Conservation (phyloP, 495 filamentous ascomycete species). For the Penicillium verhagenii region DNA sequence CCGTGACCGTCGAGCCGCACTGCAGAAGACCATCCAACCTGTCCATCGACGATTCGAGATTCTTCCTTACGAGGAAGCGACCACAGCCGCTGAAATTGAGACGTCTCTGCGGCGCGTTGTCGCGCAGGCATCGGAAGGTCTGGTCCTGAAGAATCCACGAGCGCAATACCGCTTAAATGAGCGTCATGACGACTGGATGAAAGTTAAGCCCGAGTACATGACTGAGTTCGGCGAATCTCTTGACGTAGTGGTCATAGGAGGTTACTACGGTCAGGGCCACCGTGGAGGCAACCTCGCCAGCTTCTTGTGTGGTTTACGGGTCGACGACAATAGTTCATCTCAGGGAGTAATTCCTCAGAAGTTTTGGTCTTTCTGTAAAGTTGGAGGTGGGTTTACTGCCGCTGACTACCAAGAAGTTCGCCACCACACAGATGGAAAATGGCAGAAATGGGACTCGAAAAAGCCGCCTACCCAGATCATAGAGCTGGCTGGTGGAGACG, state of each 20-base stretch:
- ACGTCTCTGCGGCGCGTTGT: constrained; percentile 76
- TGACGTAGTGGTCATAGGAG: constrained; percentile 85
- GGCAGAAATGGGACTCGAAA: constrained; percentile 79
- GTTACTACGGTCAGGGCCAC: constrained; percentile 86
- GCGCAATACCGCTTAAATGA: constrained; percentile 85
- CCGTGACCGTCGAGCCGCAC: constrained; percentile 73
- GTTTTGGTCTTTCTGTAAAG: constrained; percentile 92
- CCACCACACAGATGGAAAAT: constrained; percentile 86
- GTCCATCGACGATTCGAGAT: constrained; percentile 78
- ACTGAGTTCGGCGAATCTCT: constrained; percentile 91
- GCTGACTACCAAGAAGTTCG: constrained; percentile 80
- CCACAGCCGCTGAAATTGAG: constrained; percentile 69
- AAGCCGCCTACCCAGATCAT: constrained; percentile 78
- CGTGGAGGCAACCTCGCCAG: constrained; percentile 80
- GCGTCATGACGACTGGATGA: constrained; percentile 97
- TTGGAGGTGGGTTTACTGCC: constrained; percentile 86
- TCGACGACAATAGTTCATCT: constrained; percentile 60
- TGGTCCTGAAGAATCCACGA: constrained; percentile 91
- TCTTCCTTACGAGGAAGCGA: constrained; percentile 69
- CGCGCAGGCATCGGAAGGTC: constrained; percentile 82
- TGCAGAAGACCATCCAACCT: constrained; percentile 62
- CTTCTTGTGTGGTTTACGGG: constrained; percentile 83
- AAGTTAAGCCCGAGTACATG: constrained; percentile 99
- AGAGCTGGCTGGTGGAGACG: constrained; percentile 73
- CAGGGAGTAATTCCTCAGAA: constrained; percentile 62